Conservation (phyloP, 2,329 filamentous ascomycete genomes). For the Westerdykella aurantiaca region DNA sequence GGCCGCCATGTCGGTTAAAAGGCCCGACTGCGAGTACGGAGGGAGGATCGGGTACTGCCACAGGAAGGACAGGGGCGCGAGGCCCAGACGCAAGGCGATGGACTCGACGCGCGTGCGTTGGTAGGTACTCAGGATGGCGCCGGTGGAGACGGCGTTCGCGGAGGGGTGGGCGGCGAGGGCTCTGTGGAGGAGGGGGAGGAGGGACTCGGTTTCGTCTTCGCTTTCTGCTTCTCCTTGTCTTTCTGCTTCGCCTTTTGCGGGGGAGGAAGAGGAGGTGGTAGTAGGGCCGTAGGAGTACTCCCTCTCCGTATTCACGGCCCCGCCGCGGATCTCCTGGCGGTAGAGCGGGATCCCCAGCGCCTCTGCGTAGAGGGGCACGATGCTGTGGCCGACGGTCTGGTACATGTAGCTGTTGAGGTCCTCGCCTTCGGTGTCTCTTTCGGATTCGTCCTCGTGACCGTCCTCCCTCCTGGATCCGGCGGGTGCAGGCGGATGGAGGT, state of each 20-base stretch:
- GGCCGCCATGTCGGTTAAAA: conserved; percentile 75
- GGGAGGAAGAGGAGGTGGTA: conserved; percentile 9
- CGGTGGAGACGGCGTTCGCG: conserved; percentile 80
- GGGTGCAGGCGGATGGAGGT: conserved; percentile 61
- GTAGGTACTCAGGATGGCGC: conserved; percentile 91
- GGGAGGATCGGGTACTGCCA: conserved; percentile 85
- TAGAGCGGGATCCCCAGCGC: conserved; percentile 81
- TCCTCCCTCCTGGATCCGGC: background rate
- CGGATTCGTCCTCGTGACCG: background rate
- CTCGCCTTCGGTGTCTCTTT: conserved; percentile 35
- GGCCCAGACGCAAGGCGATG: conserved; percentile 74
- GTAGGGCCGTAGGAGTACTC: conserved; percentile 52
- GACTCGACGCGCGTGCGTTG: conserved; percentile 95
- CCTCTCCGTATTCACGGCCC: conserved; percentile 62
- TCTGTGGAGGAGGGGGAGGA: conserved; percentile 66
- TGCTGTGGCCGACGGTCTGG: conserved; percentile 86
- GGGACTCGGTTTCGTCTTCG: conserved; percentile 79
- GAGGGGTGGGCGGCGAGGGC: conserved; percentile 67
- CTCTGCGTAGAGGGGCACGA: conserved; percentile 77
- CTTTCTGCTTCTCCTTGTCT: conserved; percentile 22
- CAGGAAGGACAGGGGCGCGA: conserved; percentile 77
- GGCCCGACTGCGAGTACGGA: conserved; percentile 41
- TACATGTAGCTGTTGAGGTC: conserved; percentile 99
- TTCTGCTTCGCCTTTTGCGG: conserved; percentile 5
- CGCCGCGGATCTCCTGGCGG: conserved; percentile 68